Evolutionary conservation across 1,284 basidiomycete genomes (phyloP).

Genomic region (Coniferiporia weirii): DNA sequence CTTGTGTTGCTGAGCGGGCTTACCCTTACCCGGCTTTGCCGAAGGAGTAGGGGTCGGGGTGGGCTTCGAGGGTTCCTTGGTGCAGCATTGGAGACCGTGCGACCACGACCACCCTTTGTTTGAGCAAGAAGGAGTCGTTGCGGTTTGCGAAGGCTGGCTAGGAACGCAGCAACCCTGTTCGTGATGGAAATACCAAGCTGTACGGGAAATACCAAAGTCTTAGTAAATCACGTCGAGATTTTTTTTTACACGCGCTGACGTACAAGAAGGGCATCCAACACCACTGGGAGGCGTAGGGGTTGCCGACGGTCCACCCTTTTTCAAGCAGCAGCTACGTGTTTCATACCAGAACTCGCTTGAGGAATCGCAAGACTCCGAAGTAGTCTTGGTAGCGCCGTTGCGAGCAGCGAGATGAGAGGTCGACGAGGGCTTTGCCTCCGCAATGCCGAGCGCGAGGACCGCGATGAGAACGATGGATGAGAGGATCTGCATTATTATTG

Average conservation of each 20-base stretch:
- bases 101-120: conserved; percentile 6
- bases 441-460: conserved; percentile 14
- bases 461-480: conserved; percentile 17
- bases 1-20: background rate
- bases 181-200: conserved; percentile 18
- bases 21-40: conserved; percentile 8
- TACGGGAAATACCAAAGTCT: background rate
- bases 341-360: conserved; percentile 18
- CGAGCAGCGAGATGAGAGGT: no score
- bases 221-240: background rate
- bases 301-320: conserved; percentile 15
- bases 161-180: conserved; percentile 19
- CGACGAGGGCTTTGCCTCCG: conserved; percentile 13
- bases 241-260: background rate
- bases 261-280: conserved; percentile 13
- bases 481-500: conserved; percentile 12
- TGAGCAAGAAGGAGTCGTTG: conserved; percentile 12
- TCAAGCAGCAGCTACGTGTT: conserved; percentile 18
- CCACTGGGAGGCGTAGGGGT: conserved; percentile 14
- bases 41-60: conserved; percentile 1
- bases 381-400: background rate
- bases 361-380: background rate
- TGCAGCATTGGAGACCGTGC: conserved; percentile 14
- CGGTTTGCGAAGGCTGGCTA: conserved; percentile 3
- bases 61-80: background rate